Evolutionary conservation across 345 rosid species (phyloP), one percentile per base, ranked within the genome.

Genomic region (Zanthoxylum bungeanum): DNA sequence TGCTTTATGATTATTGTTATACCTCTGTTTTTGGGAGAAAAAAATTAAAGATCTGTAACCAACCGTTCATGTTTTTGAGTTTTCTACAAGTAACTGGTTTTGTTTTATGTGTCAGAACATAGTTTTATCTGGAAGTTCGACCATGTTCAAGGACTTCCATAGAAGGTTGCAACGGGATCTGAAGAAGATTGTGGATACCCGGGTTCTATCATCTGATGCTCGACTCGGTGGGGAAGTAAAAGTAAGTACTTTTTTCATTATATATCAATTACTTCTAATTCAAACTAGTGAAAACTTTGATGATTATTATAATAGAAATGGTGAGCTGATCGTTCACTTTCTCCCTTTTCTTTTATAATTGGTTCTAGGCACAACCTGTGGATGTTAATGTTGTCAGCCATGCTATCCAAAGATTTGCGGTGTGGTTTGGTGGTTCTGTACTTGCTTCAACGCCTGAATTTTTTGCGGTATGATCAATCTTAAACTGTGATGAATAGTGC

Each of bases 371-470:
- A 39, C 91, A 88, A 60, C 98, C 99, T 10, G 89, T 95, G 80
- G 97, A 95, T 82, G 99, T 95, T 62, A 91, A 95, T 76, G 98
- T 95, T 1, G 90, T 92, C 76, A 95, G 98, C 81, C 93, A 92
- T 73, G 93, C 99, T 65, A 91, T 95, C 70, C 99, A 95, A 79
- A 88, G 85, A 78, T 95, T 84, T 81, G 99, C 99, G 0, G 99
- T 95, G 73, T 95, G 99, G 99, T 95, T 95, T 79, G 99, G 98
- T 46, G 98, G 99, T 80, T 95, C 99, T 42, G 97, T 95, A 71
- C 96, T 95, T 61, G 97, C 96, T 66, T 95, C 99, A 39, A 95
- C 99, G 30, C 98, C 97, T 22, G 99, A 95, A 85, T 95, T 92
- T 85, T 95, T 84, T 24, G 90, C 83, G 80, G 98, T 88, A 89